phyloP scores from a whole-genome alignment of 371 early-diverging fungal species.

The Cladochytrium tenue region DNA sequence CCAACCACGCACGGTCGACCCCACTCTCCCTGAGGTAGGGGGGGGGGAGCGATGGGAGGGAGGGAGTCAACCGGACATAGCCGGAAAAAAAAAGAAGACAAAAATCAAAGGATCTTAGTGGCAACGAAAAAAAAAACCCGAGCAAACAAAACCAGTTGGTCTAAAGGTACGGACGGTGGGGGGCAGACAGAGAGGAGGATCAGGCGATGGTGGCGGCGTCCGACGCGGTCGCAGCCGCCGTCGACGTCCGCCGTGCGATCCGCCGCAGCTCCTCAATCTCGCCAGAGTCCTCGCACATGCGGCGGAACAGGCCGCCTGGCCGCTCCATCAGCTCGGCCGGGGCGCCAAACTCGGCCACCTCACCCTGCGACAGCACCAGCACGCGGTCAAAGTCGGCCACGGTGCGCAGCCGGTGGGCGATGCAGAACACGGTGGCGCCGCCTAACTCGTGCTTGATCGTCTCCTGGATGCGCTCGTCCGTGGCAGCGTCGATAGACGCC shows the following conservation, averaged over 20 bases:
- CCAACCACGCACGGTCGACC: no score
- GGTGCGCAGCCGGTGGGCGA: constrained; percentile 56
- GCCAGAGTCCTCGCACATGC: constrained; percentile 36
- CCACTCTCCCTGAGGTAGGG: no score
- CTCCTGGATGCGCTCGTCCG: constrained; percentile 74
- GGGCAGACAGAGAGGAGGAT: no score
- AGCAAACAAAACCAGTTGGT: no score
- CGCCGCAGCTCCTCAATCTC: constrained; percentile 28
- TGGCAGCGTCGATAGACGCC: constrained; percentile 52
- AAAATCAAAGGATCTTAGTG: no score
- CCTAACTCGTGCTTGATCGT: constrained; percentile 74
- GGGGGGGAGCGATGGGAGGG: no score
- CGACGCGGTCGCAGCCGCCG: no score
- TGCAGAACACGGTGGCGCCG: constrained; percentile 38
- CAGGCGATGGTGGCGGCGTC: no score
- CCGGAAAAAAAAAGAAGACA: no score
- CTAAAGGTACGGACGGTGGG: no score
- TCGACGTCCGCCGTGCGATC: constrained; percentile 21
- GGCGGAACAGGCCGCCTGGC: constrained; percentile 16
- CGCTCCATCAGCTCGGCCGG: constrained; percentile 37
- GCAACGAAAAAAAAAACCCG: no score
- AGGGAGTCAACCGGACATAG: no score
- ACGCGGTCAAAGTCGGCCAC: constrained; percentile 49
- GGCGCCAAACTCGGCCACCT: constrained; percentile 41
- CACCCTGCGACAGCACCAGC: constrained; percentile 46